Conservation (phyloP, 2,329 filamentous ascomycete genomes). For the Colletotrichum somersetense region DNA sequence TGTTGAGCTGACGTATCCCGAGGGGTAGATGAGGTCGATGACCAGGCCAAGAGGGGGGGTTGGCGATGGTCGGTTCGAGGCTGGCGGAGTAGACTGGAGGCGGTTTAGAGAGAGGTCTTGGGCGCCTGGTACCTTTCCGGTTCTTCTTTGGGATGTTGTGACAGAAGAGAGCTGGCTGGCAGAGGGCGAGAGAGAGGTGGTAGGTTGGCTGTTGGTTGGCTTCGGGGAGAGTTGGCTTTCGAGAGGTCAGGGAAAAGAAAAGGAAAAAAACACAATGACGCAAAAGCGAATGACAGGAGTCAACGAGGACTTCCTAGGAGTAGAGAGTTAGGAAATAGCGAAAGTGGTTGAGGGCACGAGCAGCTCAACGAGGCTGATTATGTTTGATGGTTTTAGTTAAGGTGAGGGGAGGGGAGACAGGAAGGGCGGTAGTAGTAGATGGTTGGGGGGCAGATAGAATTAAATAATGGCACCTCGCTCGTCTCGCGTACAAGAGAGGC, state of each 20-base stretch:
- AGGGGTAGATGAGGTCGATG: constrained; percentile 20
- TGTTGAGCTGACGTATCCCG: constrained; percentile 11
- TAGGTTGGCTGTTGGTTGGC: constrained; percentile 41
- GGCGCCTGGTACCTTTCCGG: constrained; percentile 7
- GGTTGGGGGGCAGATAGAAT: constrained; percentile 51
- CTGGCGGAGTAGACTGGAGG: not conserved
- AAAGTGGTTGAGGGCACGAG: constrained; percentile 53
- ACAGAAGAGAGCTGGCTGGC: constrained; percentile 5
- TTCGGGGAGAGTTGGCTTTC: constrained; percentile 44
- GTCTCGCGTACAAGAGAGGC: constrained; percentile 29
- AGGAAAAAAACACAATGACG: constrained; percentile 62
- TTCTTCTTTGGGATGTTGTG: constrained; percentile 42
- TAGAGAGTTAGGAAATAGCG: constrained; percentile 59
- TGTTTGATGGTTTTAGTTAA: constrained; percentile 44
- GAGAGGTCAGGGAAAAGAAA: constrained; percentile 47
- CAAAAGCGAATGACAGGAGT: constrained; percentile 81
- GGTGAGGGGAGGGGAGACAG: constrained; percentile 49
- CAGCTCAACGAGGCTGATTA: constrained; percentile 42
- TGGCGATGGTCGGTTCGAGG: constrained; percentile 18
- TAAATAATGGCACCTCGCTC: constrained; percentile 40
- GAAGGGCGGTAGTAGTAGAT: constrained; percentile 52
- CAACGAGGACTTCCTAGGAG: constrained; percentile 78
- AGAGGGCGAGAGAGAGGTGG: constrained; percentile 43
- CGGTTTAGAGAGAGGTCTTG: constrained; percentile 6
- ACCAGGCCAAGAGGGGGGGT: constrained; percentile 35